phyloP scores from a whole-genome alignment of 208 protist genomes.

The Herpetomonas muscarum region DNA sequence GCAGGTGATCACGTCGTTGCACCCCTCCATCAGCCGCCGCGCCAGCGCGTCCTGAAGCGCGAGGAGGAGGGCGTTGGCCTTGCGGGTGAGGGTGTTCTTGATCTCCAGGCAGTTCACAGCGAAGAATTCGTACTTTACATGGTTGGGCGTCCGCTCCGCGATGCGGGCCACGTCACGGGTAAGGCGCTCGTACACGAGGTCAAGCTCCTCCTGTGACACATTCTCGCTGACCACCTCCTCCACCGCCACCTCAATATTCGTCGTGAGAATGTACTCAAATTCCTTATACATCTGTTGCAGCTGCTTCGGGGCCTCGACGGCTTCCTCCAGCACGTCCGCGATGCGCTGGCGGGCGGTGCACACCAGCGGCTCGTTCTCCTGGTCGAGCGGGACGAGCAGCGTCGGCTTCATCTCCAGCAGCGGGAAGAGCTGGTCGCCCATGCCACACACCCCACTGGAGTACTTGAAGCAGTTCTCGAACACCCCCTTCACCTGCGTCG shows the following conservation, averaged over 20 bases:
- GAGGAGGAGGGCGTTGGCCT: conserved; percentile 52
- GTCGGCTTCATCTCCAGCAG: conserved; percentile 65
- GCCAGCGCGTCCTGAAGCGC: conserved; percentile 73
- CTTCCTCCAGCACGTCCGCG: conserved; percentile 52
- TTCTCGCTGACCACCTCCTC: conserved; percentile 30
- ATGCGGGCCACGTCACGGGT: conserved; percentile 79
- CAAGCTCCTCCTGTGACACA: conserved; percentile 81
- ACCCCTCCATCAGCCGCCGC: conserved; percentile 49
- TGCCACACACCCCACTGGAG: conserved; percentile 59
- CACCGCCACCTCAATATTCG: conserved; percentile 46
- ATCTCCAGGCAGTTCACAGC: conserved; percentile 85
- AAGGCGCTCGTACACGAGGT: conserved; percentile 83
- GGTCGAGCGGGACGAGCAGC: conserved; percentile 40
- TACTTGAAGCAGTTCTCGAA: conserved; percentile 80
- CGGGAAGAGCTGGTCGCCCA: conserved; percentile 92
- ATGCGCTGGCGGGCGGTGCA: conserved; percentile 44
- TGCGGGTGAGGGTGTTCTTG: conserved; percentile 61
- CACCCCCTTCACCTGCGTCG: conserved; percentile 45
- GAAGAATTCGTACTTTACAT: conserved; percentile 89
- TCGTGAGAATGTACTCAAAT: conserved; percentile 85
- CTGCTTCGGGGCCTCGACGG: conserved; percentile 79
- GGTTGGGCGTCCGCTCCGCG: conserved; percentile 71
- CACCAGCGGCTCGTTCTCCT: conserved; percentile 53
- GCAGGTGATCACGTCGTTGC: conserved; percentile 43
- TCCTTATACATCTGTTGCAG: conserved; percentile 86